Percentiles rank a stretch among this genome's conserved stretches.
phyloP scores from a whole-genome alignment of 1,139 yeast species.

The Pichia inconspicua region DNA sequence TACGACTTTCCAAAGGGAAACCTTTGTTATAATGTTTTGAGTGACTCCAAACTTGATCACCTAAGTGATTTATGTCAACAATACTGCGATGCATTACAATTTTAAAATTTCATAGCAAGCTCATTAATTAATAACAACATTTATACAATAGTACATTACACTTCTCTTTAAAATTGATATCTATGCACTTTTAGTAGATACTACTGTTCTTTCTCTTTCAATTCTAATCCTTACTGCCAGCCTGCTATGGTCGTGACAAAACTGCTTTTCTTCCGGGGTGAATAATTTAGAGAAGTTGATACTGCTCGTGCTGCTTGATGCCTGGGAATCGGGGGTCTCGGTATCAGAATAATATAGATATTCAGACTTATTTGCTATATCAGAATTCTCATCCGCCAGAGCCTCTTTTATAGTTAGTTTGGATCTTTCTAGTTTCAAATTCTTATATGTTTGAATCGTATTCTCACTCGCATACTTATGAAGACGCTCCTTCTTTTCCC shows the following conservation, averaged over 20 bases:
- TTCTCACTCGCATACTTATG: conserved; percentile 7
- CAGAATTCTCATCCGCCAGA: neutral
- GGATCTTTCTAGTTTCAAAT: conserved; percentile 17
- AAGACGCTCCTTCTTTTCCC: conserved; percentile 9
- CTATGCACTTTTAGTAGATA: neutral
- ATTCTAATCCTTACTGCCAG: conserved; percentile 27
- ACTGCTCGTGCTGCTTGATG: conserved; percentile 15
- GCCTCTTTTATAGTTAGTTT: conserved; percentile 6
- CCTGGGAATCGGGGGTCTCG: conserved; percentile 15
- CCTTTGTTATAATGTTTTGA: conserved; percentile 29
- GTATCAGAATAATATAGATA: conserved; percentile 13
- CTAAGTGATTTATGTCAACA: conserved; percentile 31
- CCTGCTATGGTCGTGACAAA: conserved; percentile 25
- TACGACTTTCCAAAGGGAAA: conserved; percentile 29
- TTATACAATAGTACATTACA: neutral
- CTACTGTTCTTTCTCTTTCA: conserved; percentile 23
- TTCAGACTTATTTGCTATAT: conserved; percentile 5
- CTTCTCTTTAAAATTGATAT: neutral
- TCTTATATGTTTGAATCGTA: conserved; percentile 14
- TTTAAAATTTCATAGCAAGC: conserved; percentile 10
- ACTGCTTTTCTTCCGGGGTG: conserved; percentile 20
- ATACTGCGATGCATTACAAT: conserved; percentile 31
- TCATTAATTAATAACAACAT: neutral
- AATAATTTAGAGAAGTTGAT: conserved; percentile 12
- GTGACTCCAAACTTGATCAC: conserved; percentile 29